Conservation (phyloP, 805 yeast species). For the Grigorovia jiainica region DNA sequence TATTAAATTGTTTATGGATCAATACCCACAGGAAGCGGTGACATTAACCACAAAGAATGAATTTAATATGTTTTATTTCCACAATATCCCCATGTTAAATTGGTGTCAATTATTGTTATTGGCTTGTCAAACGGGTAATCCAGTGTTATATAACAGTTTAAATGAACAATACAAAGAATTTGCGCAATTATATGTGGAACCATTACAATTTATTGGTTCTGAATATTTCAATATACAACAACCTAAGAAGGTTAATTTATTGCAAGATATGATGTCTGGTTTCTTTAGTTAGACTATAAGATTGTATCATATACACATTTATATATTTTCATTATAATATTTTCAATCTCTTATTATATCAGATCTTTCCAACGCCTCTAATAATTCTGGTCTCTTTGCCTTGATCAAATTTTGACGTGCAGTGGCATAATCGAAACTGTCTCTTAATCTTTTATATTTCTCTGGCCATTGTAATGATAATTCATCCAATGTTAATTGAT, state of each 20-base stretch:
- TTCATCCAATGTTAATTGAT: conserved; percentile 55
- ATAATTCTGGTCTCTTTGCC: conserved; percentile 58
- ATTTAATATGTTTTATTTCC: conserved; percentile 31
- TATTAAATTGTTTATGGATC: conserved; percentile 26
- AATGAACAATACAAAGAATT: conserved; percentile 38
- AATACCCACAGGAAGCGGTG: conserved; percentile 14
- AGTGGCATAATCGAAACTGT: conserved; percentile 66
- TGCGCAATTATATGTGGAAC: conserved; percentile 23
- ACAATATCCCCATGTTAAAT: conserved; percentile 41
- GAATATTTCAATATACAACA: conserved; percentile 50
- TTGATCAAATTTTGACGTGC: conserved; percentile 50
- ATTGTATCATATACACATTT: background rate
- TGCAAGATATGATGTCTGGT: conserved; percentile 72
- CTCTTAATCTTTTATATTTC: conserved; percentile 44
- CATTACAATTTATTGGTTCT: conserved; percentile 50
- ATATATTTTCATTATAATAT: conserved; percentile 1
- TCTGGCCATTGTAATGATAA: conserved; percentile 74
- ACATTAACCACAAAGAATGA: too few species aligned
- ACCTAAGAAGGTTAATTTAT: conserved; percentile 43
- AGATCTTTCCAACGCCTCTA: conserved; percentile 53
- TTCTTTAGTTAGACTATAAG: conserved; percentile 36
- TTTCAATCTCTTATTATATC: conserved; percentile 28
- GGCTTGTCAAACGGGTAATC: conserved; percentile 45
- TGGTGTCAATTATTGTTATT: conserved; percentile 59
- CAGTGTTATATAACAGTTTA: conserved; percentile 46